Evolutionary conservation across 2,329 filamentous ascomycete genomes (phyloP), one percentile per base, ranked within the genome.

Genomic region (Hansfordia pulvinata): DNA sequence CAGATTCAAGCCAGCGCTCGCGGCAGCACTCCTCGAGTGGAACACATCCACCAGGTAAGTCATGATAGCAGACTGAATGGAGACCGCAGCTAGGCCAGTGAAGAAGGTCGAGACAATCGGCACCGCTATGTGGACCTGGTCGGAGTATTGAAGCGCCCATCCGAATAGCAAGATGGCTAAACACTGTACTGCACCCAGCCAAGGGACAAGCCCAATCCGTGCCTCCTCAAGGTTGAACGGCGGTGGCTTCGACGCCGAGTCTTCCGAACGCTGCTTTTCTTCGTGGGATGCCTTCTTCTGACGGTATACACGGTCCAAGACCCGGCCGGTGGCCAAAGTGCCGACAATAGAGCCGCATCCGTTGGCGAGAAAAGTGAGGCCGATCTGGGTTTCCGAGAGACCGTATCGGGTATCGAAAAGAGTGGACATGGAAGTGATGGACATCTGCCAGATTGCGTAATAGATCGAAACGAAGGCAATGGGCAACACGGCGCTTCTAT

Each of bases 21-120:
- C 64, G 0, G 59, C 58, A 1, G 64, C 65, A 30, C 60, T 62
- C 8, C 47, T 45, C 9, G 57, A 54, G 0, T 56, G 53, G 31
- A 64, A 70, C 1, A 69, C 43, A 35, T 72, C 66, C 3, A 69
- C 56, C 0, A 69, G 47, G 30, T 64, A 68, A 0, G 64, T 69
- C 44, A 54, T 61, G 17, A 65, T 50, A 2, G 60, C 38, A 2
- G 55, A 59, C 20, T 64, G 54, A 3, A 53, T 62, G 1, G 62
- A 63, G 5, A 64, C 50, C 0, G 56, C 54, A 0, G 62, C 53
- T 62, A 62, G 67, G 4, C 65, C 64, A 0, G 58, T 60, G 19
- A 67, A 45, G 28, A 69, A 69, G 0, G 60, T 62, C 0, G 57
- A 55, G 1, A 62, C 39, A 17, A 69, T 60, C 0, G 64, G 62